These are phyloP conservation scores for Taphrina betulina DNA, from an alignment of 1,139 yeast genomes.

Conservation along the genomic window DNA sequence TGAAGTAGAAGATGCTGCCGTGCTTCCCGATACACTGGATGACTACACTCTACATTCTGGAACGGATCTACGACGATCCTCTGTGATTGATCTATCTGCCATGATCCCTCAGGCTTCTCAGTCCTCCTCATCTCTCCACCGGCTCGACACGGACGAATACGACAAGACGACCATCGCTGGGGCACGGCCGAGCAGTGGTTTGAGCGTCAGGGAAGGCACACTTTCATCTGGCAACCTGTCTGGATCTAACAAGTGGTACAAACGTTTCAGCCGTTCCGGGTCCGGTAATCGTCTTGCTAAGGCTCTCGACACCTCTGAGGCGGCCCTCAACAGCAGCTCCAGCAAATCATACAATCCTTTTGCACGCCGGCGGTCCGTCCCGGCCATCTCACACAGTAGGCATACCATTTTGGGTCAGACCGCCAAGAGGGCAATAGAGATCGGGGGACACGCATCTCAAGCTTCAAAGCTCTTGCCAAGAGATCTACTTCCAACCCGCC, in stretches of 20 bases:
- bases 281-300: constrained; percentile 16
- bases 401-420: constrained; percentile 6
- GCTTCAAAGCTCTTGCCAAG: constrained; percentile 1
- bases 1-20: not conserved
- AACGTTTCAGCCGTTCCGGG: not conserved
- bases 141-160: not conserved
- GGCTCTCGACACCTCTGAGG: constrained; percentile 17
- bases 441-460: constrained; percentile 13
- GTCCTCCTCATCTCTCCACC: no score
- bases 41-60: no score
- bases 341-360: constrained; percentile 22
- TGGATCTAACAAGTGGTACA: constrained; percentile 10
- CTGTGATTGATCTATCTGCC: not conserved
- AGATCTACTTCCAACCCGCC: not conserved
- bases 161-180: not conserved
- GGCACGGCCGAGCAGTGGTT: not conserved
- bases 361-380: constrained; percentile 18
- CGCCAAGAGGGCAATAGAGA: constrained; percentile 7
- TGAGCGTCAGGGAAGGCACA: not conserved
- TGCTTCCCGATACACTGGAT: no score
- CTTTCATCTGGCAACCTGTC: not conserved
- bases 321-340: not conserved
- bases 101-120: not conserved
- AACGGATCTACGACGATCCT: not conserved
- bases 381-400: not conserved